Evolutionary conservation across 192 early-diverging fungal genomes (phyloP).

Genomic region (Linnemannia hyalina): DNA sequence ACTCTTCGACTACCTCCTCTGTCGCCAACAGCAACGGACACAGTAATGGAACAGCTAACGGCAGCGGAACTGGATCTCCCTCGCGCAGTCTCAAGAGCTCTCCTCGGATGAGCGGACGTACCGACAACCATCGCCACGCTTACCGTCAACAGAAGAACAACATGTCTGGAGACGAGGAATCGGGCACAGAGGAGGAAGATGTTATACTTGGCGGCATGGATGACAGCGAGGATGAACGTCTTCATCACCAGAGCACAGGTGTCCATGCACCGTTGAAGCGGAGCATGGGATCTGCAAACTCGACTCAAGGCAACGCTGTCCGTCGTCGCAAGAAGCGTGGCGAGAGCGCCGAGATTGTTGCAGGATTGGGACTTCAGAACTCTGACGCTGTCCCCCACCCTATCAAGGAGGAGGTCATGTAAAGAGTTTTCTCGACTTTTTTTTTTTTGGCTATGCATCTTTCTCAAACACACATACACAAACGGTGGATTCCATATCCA

Average conservation of each 20-base stretch:
- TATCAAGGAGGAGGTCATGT: slow-evolving; percentile 42
- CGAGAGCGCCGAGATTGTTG: slow-evolving; percentile 50
- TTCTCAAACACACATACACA: background rate
- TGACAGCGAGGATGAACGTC: slow-evolving; percentile 40
- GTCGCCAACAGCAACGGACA: background rate
- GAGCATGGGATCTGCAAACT: slow-evolving; percentile 49
- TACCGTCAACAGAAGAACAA: slow-evolving; percentile 44
- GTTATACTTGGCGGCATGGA: slow-evolving; percentile 29
- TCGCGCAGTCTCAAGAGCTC: slow-evolving; percentile 43
- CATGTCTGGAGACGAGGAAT: slow-evolving; percentile 56
- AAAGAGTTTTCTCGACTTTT: background rate
- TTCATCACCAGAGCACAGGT: background rate
- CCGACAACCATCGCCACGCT: slow-evolving; percentile 27
- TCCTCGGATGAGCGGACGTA: slow-evolving; percentile 29
- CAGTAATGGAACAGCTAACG: slow-evolving; percentile 20
- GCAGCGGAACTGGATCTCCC: slow-evolving; percentile 40
- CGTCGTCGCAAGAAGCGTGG: slow-evolving; percentile 55
- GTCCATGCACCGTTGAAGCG: slow-evolving; percentile 36
- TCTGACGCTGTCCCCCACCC: background rate
- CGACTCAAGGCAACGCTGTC: slow-evolving; percentile 43
- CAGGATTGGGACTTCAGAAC: slow-evolving; percentile 31
- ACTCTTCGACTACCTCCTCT: background rate
- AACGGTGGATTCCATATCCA: background rate
- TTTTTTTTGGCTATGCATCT: background rate
- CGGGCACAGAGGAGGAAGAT: slow-evolving; percentile 40